Percentiles rank a stretch among this genome's conserved stretches.
Evolutionary conservation across 2,329 filamentous ascomycete genomes (phyloP).

Genomic region (Neurospora sp.): DNA sequence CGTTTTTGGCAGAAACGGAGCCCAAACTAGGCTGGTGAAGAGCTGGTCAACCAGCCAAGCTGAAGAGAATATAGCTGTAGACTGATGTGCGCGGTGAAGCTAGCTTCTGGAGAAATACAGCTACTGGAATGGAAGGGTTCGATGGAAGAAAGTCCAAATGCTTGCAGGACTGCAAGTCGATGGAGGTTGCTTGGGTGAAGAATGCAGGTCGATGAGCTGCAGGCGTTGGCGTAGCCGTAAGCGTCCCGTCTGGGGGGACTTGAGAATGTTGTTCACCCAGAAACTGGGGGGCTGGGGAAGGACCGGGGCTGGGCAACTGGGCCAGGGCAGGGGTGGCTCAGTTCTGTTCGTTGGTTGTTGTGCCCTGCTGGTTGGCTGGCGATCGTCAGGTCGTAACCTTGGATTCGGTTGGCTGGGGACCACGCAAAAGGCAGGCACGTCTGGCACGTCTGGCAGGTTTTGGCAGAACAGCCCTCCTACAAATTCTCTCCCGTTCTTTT

Average conservation of each 20-base stretch:
- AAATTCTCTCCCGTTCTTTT: neutral
- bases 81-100: neutral
- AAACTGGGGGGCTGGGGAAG: constrained; percentile 16
- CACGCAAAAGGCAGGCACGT: neutral
- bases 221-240: neutral
- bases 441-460: neutral
- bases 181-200: neutral
- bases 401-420: neutral
- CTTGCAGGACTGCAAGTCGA: neutral
- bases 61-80: neutral
- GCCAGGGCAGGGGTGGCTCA: neutral
- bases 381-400: neutral
- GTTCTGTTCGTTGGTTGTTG: neutral
- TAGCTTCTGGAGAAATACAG: neutral
- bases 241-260: neutral
- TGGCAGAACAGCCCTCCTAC: neutral
- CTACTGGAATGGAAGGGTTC: neutral
- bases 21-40: constrained; percentile 13
- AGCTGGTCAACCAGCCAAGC: constrained; percentile 19
- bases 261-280: constrained; percentile 15
- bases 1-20: constrained; percentile 1
- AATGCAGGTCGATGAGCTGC: neutral
- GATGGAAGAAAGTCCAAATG: neutral
- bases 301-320: neutral
- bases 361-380: neutral